Evolutionary conservation across 1,284 basidiomycete genomes (phyloP).

Genomic region (Leccinum subrobustum): DNA sequence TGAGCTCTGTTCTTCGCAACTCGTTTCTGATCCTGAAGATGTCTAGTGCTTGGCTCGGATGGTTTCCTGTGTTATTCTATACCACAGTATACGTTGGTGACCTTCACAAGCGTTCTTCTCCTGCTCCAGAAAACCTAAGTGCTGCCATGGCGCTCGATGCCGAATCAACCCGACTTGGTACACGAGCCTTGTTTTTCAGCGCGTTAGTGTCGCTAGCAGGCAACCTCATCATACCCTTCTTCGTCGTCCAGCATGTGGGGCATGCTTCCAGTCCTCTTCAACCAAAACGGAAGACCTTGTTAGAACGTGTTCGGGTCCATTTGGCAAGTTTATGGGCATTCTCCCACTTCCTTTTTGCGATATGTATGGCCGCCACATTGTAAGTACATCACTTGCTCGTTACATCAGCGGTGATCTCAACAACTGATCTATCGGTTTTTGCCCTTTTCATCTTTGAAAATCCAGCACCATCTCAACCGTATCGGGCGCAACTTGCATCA

Average conservation of each 20-base stretch:
- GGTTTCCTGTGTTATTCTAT: slow-evolving; percentile 92
- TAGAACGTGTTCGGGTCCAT: slow-evolving; percentile 48
- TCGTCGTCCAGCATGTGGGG: slow-evolving; percentile 44
- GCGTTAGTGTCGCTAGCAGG: slow-evolving; percentile 68
- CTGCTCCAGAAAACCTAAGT: slow-evolving; percentile 35
- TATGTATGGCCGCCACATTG: slow-evolving; percentile 75
- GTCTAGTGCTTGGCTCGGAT: slow-evolving; percentile 74
- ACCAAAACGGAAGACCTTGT: slow-evolving; percentile 25
- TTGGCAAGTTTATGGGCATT: slow-evolving; percentile 73
- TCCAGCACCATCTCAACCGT: slow-evolving; percentile 64
- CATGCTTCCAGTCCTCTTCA: slow-evolving; percentile 19
- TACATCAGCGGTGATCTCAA: slow-evolving; percentile 16
- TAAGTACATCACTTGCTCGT: slow-evolving; percentile 39
- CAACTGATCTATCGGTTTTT: slow-evolving; percentile 12
- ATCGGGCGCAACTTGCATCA: slow-evolving; percentile 59
- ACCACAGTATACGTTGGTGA: slow-evolving; percentile 86
- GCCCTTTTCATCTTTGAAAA: slow-evolving; percentile 9
- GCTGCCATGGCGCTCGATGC: slow-evolving; percentile 48
- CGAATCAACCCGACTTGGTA: slow-evolving; percentile 80
- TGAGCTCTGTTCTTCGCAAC: slow-evolving; percentile 39
- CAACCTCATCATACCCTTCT: slow-evolving; percentile 73
- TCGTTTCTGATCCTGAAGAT: slow-evolving; percentile 7
- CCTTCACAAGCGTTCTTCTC: slow-evolving; percentile 63
- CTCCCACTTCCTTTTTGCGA: slow-evolving; percentile 68
- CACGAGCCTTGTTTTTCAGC: slow-evolving; percentile 79